Percentiles rank a stretch among this genome's conserved stretches.
Conservation (phyloP, 2,329 filamentous ascomycete genomes). For the Nannizziopsis arthrosporioides region DNA sequence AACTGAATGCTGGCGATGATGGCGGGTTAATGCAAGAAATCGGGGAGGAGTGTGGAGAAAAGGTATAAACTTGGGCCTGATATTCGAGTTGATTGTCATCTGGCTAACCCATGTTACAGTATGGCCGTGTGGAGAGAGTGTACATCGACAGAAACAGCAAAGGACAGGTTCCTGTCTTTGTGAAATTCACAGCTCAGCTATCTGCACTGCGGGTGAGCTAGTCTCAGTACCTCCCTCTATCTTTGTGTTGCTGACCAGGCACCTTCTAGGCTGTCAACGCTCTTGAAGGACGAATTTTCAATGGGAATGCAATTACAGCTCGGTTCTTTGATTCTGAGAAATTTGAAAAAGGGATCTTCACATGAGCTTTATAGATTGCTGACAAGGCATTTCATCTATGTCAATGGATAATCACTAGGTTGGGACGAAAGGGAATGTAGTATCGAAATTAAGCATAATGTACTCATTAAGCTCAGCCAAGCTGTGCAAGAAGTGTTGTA, state of each 20-base stretch:
- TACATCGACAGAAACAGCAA: conserved; percentile 55
- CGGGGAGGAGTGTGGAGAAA: conserved; percentile 80
- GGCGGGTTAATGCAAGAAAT: conserved; percentile 77
- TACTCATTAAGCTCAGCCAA: no score
- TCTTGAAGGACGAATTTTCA: conserved; percentile 75
- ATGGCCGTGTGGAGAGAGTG: conserved; percentile 70
- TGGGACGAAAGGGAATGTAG: no score
- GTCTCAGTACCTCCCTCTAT: background rate
- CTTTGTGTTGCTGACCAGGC: background rate
- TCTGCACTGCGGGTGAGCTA: conserved; percentile 66
- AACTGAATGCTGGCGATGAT: conserved; percentile 53
- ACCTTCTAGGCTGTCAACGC: conserved; percentile 66
- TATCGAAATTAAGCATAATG: no score
- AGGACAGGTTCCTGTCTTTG: conserved; percentile 59
- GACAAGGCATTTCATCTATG: no score
- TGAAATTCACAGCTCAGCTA: conserved; percentile 79
- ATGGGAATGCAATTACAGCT: conserved; percentile 71
- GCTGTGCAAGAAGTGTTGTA: no score
- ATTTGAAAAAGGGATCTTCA: conserved; percentile 59
- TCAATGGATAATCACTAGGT: no score
- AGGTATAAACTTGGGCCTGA: conserved; percentile 36
- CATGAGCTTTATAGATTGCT: conserved; percentile 15
- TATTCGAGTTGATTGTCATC: background rate
- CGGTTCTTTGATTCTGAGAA: conserved; percentile 70
- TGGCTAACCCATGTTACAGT: conserved; percentile 38